Base-by-base conservation (phyloP, 2,329 filamentous ascomycete genomes). In the Alternaria sp. region DNA sequence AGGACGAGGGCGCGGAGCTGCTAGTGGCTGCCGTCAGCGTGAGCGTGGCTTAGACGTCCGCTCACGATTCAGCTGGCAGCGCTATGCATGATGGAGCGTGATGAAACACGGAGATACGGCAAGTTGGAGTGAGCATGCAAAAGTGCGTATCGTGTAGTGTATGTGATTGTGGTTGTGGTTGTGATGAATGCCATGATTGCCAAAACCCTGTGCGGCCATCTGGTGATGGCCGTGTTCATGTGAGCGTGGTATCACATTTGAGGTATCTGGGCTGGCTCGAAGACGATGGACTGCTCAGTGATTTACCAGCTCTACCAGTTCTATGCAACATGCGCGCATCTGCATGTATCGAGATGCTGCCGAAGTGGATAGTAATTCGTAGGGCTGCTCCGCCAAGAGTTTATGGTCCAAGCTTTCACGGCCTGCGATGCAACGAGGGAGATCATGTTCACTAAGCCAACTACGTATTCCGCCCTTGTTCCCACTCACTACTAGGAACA, bases 1-100 rank as follows among this genome's bases (percentile, higher is more conserved):
- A 48, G 41, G 47, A 53, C 62, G 57, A 62, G 61, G 56, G 65
- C 60, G 62, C 55, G 24, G 51, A 24, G 57, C 46, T 48, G 53
- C 53, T 36, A 42, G 54, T 63, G 59, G 65, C 59, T 63, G 58
- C 63, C 51, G 53, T 57, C 47, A 52, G 57, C 57, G 60, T 66
- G 66, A 70, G 67, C 61, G 71, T 69, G 72, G 72, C 72, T 70
- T 63, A 73, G 71, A 69, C 65, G 49, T 61, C 63, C 49, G 63
- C 65, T 67, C 71, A 66, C 67, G 61, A 59, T 66, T 65, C 58
- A 68, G 46, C 46, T 49, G 46, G 18, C 46, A 41, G 68, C 61
- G 53, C 26, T 54, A 59, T 59, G 61, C 62, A 58, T 56, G 57
- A 62, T 61, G 61, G 55, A 62, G 20, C 53, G 48, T 57, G 63